phyloP scores from a whole-genome alignment of 306 rosid genomes.

The Erythrophleum fordii region DNA sequence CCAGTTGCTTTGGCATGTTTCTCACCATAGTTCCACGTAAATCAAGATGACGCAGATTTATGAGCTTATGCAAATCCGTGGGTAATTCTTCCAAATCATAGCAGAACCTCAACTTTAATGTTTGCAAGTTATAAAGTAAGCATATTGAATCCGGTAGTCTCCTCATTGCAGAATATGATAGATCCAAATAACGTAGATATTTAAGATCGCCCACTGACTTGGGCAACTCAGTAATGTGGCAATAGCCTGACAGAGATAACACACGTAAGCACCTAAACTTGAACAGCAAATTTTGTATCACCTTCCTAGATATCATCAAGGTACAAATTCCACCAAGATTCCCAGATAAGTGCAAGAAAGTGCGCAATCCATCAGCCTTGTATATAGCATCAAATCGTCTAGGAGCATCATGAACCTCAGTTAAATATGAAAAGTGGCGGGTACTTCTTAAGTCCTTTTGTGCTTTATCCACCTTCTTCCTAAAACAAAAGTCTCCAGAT shows the following conservation, averaged over 20 bases:
- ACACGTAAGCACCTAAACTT: neutral
- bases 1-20: slow-evolving; percentile 35
- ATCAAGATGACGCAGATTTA: too few relatives aligned
- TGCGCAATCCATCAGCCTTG: neutral
- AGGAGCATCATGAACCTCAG: too few relatives aligned
- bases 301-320: neutral
- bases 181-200: too few relatives aligned
- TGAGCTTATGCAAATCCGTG: too few relatives aligned
- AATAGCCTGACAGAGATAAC: neutral
- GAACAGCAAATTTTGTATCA: neutral
- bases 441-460: neutral
- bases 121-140: too few relatives aligned
- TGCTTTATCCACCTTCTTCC: neutral
- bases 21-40: neutral
- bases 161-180: too few relatives aligned
- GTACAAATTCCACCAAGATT: too few relatives aligned
- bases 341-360: neutral
- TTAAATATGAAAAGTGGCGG: slow-evolving; percentile 40
- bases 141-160: too few relatives aligned
- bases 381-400: neutral
- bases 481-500: slow-evolving; percentile 17
- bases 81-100: too few relatives aligned
- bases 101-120: too few relatives aligned
- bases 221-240: neutral
- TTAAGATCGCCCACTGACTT: slow-evolving; percentile 20